Evolutionary conservation across 768 basidiomycete genomes (phyloP).

Genomic region (Tricholoma furcatifolium): DNA sequence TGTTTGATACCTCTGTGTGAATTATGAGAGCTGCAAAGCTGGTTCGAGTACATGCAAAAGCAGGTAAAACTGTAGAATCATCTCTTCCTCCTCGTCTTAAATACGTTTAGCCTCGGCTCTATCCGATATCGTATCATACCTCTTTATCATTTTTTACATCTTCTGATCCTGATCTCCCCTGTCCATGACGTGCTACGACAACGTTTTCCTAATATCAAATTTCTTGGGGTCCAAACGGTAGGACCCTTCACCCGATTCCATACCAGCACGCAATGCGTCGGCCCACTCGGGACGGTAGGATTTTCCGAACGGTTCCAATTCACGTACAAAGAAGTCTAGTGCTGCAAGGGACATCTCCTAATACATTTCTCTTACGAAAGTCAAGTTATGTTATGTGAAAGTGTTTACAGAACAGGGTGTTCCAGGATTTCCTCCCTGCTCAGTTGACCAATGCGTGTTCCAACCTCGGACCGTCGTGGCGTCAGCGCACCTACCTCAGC

Average conservation of each 20-base stretch:
- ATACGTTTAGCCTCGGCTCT: conserved; percentile 10
- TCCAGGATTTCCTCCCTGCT: no score
- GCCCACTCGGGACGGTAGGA: neutral
- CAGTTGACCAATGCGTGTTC: no score
- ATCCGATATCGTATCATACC: conserved; percentile 7
- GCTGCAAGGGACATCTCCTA: neutral
- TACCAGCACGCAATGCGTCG: no score
- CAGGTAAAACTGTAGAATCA: conserved; percentile 7
- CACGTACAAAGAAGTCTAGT: neutral
- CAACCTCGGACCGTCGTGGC: no score
- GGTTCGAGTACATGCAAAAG: conserved; percentile 94
- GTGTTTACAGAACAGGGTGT: no score
- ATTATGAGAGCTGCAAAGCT: conserved; percentile 87
- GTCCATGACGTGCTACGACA: neutral
- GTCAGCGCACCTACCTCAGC: no score
- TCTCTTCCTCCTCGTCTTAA: conserved; percentile 6
- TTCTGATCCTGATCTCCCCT: no score
- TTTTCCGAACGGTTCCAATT: neutral
- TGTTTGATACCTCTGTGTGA: conserved; percentile 85
- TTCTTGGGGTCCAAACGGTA: neutral
- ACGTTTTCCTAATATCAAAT: neutral
- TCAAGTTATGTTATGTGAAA: neutral
- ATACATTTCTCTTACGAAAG: neutral
- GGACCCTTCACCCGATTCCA: neutral
- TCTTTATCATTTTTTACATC: neutral